Percentiles rank a stretch among this genome's conserved stretches.
Conservation (phyloP, 306 rosid species). For the Medicago truncatula region DNA sequence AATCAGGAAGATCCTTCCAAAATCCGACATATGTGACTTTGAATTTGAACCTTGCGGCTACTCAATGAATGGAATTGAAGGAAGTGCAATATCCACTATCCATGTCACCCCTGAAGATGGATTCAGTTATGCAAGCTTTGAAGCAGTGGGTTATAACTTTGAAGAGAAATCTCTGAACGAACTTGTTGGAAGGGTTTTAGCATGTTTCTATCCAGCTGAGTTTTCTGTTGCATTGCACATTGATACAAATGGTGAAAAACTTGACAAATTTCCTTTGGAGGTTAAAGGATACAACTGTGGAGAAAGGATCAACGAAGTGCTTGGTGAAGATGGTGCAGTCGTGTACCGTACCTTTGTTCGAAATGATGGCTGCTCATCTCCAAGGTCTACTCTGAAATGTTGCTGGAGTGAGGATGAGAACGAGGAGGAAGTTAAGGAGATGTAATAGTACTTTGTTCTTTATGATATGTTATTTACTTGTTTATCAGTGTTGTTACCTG, state of each 20-base stretch:
- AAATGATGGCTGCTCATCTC: constrained; percentile 59
- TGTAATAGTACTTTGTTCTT: constrained; percentile 31
- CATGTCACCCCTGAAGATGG: constrained; percentile 98
- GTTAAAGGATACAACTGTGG: constrained; percentile 61
- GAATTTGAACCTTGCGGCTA: constrained; percentile 97
- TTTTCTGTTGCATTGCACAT: constrained; percentile 84
- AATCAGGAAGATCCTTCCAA: constrained; percentile 75
- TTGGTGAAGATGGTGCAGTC: constrained; percentile 66
- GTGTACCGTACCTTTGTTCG: constrained; percentile 55
- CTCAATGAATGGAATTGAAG: constrained; percentile 92
- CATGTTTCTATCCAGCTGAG: constrained; percentile 78
- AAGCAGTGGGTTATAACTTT: constrained; percentile 76
- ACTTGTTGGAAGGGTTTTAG: constrained; percentile 72
- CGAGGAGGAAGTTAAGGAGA: constrained; percentile 64
- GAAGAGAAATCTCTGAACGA: constrained; percentile 51
- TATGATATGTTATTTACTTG: background rate
- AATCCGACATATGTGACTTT: constrained; percentile 83
- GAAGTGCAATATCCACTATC: constrained; percentile 80
- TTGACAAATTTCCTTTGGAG: constrained; percentile 51
- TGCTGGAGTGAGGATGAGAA: constrained; percentile 92
- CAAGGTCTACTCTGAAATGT: constrained; percentile 76
- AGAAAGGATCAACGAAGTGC: constrained; percentile 54
- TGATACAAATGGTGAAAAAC: constrained; percentile 42
- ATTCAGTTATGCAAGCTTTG: constrained; percentile 95
- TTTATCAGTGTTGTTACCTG: constrained; percentile 6